Base-by-base conservation (phyloP, 2,329 filamentous ascomycete species). In the Talaromyces sp. region DNA sequence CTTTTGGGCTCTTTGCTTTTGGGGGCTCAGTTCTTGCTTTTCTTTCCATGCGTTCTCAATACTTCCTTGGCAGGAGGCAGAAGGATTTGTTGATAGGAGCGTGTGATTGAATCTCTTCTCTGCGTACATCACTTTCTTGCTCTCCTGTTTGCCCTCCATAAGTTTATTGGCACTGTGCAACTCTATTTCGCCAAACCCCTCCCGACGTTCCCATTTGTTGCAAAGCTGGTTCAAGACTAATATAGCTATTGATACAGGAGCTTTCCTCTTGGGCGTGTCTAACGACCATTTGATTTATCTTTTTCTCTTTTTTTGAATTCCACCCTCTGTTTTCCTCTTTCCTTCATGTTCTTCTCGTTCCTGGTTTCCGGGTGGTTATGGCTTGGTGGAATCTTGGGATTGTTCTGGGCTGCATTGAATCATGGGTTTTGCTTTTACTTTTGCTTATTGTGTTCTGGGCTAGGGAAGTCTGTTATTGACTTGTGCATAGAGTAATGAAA, bases 371-470 rank as follows among this genome's bases (percentile, higher is more conserved):
- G 24, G 24, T 27, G 24, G 10, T 53, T 54, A 19, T 51, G 47
- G 49, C 37, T 49, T 48, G 52, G 52, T 59, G 59, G 61, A 55
- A 56, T 36, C 40, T 47, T 54, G 52, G 56, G 43, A 24, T 48
- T 47, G n/a, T 14, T 27, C 35, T 39, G 49, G 49, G 17, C 54
- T 57, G 54, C 55, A 62, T 46, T 63, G 57, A 58, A 61, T 57
- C 46, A 54, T 60, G 56, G 53, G 54, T 30, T 35, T 51, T 49
- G 44, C 29, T 35, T 11, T 13, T 32, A n/a, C 37, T 33, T 37
- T 43, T 45, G 47, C 46, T 51, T 39, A 42, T 47, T 47, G 44
- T 14, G 52, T 56, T 43, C 43, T 41, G 55, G 56, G 49, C 43
- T 32, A 37, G 52, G 51, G 59, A 49, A 51, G 49, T 56, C 46